Conservation (phyloP, 2,329 filamentous ascomycete species). For the Thielaviopsis euricoi region DNA sequence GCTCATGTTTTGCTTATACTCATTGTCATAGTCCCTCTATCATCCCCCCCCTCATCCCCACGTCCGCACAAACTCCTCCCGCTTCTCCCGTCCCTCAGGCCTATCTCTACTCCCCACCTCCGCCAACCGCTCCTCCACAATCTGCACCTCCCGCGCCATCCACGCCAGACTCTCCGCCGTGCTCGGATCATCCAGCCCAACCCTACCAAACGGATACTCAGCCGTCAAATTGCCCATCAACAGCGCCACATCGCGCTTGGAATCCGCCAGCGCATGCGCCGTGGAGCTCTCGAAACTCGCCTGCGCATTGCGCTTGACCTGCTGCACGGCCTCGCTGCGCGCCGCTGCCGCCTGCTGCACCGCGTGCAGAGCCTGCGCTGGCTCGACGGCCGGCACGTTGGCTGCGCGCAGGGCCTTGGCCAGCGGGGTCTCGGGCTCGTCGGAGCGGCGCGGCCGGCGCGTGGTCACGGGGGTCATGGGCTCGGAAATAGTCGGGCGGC, state of each 20-base stretch:
- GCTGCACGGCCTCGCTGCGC: constrained; percentile 25
- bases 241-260: constrained; percentile 29
- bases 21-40: too few relatives aligned
- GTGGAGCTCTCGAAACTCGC: constrained; percentile 31
- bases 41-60: constrained; percentile 19
- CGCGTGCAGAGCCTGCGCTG: background rate
- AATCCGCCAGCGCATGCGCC: constrained; percentile 28
- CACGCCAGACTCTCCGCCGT: constrained; percentile 33
- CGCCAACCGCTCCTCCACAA: constrained; percentile 23
- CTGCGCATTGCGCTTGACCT: constrained; percentile 30
- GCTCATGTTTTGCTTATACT: too few relatives aligned
- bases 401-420: background rate
- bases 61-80: constrained; percentile 30
- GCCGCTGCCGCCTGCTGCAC: constrained; percentile 19
- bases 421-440: background rate
- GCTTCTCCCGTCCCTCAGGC: constrained; percentile 27
- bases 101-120: constrained; percentile 22
- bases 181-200: constrained; percentile 35
- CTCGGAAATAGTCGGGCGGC: background rate
- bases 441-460: background rate
- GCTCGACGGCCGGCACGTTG: background rate
- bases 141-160: constrained; percentile 28
- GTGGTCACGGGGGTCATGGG: background rate
- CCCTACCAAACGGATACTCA: constrained; percentile 32
- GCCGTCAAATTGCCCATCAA: constrained; percentile 35